These are phyloP conservation scores for Cercophora newfieldiana DNA, from an alignment of 495 filamentous ascomycete species.

Conservation along the genomic window DNA sequence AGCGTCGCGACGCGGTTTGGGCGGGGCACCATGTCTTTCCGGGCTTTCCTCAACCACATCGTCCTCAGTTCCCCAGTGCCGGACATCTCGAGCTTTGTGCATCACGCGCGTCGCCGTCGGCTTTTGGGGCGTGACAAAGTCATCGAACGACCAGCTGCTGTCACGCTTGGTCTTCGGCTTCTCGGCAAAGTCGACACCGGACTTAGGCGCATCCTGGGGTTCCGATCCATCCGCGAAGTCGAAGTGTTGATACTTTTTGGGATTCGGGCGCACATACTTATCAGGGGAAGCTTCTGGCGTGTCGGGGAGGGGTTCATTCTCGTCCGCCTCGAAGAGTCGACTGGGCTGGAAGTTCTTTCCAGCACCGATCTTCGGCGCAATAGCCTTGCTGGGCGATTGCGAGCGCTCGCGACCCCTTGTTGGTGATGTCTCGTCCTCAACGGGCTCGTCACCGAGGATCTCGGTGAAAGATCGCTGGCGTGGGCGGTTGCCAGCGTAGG, in stretches of 20 bases:
- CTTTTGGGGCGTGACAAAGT: slow-evolving; percentile 81
- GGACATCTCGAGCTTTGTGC: slow-evolving; percentile 51
- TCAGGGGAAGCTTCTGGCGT: slow-evolving; percentile 39
- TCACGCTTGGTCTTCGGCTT: slow-evolving; percentile 61
- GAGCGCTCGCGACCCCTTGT: slow-evolving; percentile 47
- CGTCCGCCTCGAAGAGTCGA: slow-evolving; percentile 27
- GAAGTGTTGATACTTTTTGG: slow-evolving; percentile 84
- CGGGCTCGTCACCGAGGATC: slow-evolving; percentile 49
- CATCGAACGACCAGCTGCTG: slow-evolving; percentile 80
- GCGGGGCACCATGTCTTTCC: slow-evolving; percentile 51
- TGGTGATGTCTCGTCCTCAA: slow-evolving; percentile 44
- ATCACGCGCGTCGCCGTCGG: slow-evolving; percentile 43
- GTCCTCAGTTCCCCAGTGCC: slow-evolving; percentile 72
- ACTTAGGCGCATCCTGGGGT: slow-evolving; percentile 36
- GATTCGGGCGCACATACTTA: slow-evolving; percentile 56
- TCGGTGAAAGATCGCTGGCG: slow-evolving; percentile 54
- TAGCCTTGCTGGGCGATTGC: slow-evolving; percentile 45
- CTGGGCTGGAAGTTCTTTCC: slow-evolving; percentile 58
- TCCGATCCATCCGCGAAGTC: slow-evolving; percentile 70
- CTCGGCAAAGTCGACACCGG: slow-evolving; percentile 27
- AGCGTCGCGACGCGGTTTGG: slow-evolving; percentile 74
- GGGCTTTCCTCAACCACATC: slow-evolving; percentile 61
- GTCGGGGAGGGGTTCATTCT: slow-evolving; percentile 35
- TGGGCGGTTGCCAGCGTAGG: slow-evolving; percentile 48
- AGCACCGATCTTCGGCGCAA: slow-evolving; percentile 63